Evolutionary conservation across 441 rosid species (phyloP), one percentile per base, ranked within the genome.

Genomic region (Raphanus hybrid): DNA sequence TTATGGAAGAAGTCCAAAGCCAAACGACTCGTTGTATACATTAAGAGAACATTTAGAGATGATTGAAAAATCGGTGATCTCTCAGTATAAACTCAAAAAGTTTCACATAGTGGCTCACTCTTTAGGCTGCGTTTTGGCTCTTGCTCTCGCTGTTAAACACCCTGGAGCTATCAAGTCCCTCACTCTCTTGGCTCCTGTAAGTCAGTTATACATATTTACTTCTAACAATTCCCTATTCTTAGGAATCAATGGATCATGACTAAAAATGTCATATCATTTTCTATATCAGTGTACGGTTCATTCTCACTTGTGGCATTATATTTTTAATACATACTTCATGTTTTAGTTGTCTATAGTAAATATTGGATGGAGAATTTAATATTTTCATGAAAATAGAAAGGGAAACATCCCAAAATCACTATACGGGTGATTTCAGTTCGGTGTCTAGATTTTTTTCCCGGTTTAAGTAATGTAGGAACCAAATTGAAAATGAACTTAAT

Each of bases 101-200:
- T 95, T 92, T 84, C 99, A 95, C 87, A 84, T 95, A 39, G 99
- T 95, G 54, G 99, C 99, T 74, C 99, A 95, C 78, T 95, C 99
- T 39, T 79, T 95, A 66, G 99, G 99, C 52, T 95, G 99, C 86
- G 90, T 95, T 78, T 80, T 95, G 83, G 99, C 98, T 67, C 87
- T 95, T 14, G 99, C 99, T 0, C 89, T 95, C 1, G 96, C 99
- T 1, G 98, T 89, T 3, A 95, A 85, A 82, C 87, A 89, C 75
- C 92, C 96, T 0, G 86, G 81, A 63, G 86, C 97, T 23, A 87
- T 95, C 84, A 92, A 91, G 82, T 91, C 99, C 12, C 88, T 95
- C 6, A 92, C 99, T 50, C 86, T 92, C 45, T 87, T 91, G 43
- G 94, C 98, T 45, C 99, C 98, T 0, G 98, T 92, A 84, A 85